Conservation (phyloP, 805 yeast genomes). For the Lipomyces yamadae region DNA sequence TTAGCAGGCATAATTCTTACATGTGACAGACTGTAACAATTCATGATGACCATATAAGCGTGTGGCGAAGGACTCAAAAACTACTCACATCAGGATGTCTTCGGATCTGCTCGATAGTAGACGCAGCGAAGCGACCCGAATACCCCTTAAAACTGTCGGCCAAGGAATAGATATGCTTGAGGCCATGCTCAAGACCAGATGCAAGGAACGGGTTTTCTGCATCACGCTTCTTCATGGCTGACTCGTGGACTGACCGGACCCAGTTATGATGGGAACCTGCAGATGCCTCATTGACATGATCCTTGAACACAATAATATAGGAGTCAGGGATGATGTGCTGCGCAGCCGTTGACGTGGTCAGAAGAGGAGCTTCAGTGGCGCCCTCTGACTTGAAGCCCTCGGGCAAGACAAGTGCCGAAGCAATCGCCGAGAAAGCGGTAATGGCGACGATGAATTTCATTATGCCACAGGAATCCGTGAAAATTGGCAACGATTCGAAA, state of each 20-base stretch:
- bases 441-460: conserved; percentile 36
- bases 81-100: conserved; percentile 49
- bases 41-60: conserved; percentile 31
- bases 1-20: neutral
- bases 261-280: conserved; percentile 69
- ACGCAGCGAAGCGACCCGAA: conserved; percentile 80
- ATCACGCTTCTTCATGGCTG: conserved; percentile 49
- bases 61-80: neutral
- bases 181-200: conserved; percentile 54
- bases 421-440: conserved; percentile 30
- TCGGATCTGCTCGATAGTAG: conserved; percentile 74
- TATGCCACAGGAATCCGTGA: neutral
- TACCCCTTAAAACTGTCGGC: conserved; percentile 69
- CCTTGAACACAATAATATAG: conserved; percentile 86
- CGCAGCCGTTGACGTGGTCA: conserved; percentile 51
- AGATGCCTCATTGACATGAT: conserved; percentile 58
- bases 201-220: conserved; percentile 41
- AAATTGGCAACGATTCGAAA: neutral
- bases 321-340: conserved; percentile 56
- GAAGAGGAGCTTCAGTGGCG: conserved; percentile 49
- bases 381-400: conserved; percentile 23
- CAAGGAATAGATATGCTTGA: conserved; percentile 64
- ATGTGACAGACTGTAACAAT: conserved; percentile 49
- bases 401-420: conserved; percentile 35
- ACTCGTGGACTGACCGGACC: conserved; percentile 45